Base-by-base conservation (phyloP, 768 basidiomycete genomes). In the Boletus subcaerulescens region DNA sequence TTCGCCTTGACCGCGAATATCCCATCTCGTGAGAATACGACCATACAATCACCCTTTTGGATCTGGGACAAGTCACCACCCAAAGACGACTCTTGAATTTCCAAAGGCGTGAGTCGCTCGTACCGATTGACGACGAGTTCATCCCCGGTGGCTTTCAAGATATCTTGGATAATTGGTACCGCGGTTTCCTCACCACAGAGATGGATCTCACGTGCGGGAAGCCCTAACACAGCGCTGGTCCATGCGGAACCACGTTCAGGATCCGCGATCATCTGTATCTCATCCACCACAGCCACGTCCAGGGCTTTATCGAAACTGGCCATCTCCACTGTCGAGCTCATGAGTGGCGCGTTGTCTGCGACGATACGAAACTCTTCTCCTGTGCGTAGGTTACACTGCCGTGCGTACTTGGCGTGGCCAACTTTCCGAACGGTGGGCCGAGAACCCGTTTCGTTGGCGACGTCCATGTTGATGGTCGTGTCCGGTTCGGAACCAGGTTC, bases 321-420 rank as follows among this genome's bases (percentile, higher is more conserved):
- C 95, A 98, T 99, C 77, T 99, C 97, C 61, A 98, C 88, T 3
- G 97, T 99, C 68, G 91, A 93, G 65, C 86, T 87, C n/a, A 78
- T 54, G 36, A 97, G 69, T 0, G 77, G 71, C 0, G 84, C 84
- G 8, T 76, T 61, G 1, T 76, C 75, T 10, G 76, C 74, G 20
- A 96, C 81, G 31, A 90, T 77, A 63, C 86, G 84, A 54, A 83
- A 80, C 68, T 98, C 95, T 71, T 98, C 96, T 8, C 96, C 96
- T 0, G 96, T 99, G 47, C 91, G 54, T 68, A 98, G 81, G 66
- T 96, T 96, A 70, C 94, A 98, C 24, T 65, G 62, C 22, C 89
- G 77, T 0, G 77, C 83, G 53, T 80, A 85, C 48, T 74, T 71
- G 15, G 73, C 65, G 49, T 84, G 77, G 0, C 79, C 78, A 1